Evolutionary conservation across 129 eudicot genomes (phyloP), one percentile per base, ranked within the genome.

Genomic region (Calendula officinalis): DNA sequence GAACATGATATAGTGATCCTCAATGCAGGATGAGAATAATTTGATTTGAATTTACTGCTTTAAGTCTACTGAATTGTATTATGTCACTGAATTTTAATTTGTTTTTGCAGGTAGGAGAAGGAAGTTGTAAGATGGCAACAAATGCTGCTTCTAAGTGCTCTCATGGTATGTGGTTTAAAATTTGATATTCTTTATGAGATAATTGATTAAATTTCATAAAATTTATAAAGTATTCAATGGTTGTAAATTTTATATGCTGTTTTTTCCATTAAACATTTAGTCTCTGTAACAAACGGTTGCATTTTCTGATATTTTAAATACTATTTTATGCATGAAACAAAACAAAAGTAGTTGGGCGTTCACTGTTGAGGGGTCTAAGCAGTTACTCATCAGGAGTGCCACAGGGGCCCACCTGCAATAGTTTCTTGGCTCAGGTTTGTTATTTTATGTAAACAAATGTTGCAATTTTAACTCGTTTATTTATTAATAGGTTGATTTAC

Each of bases 281-380:
- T 41, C 46, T 41, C 10, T 41, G 46, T 41, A 6, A 5, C 10
- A 41, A 41, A 3, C 10, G 46, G 47, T 42, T 42, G 47, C 47
- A 42, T 42, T 12, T 7, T 42, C 47, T 42, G 47, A 42, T 42
- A 22, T 22, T 22, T 47, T 47, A 5, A 11, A 10, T 13, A 22
- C 4, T 56, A 13, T n/a, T 56, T 35, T 56, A 56, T 56, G 43
- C 62, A 35, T 35, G 62, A 56, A 56, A 12, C 1, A 5, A 36
- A 64, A 64, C n/a, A 36, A 35, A 34, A 46, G 45, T 64, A 65
- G 70, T 16, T 38, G 60, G 60, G 5, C 70, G 58, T 37, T 65
- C 70, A 49, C 14, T 65, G 37, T 49, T 65, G 70, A 45, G 70
- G 22, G 59, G 70, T 33, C 70, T 65, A 30, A 22, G 47, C 70